Evolutionary conservation across 495 filamentous ascomycete species (phyloP).

Genomic region (Hypoxylon trugodes): DNA sequence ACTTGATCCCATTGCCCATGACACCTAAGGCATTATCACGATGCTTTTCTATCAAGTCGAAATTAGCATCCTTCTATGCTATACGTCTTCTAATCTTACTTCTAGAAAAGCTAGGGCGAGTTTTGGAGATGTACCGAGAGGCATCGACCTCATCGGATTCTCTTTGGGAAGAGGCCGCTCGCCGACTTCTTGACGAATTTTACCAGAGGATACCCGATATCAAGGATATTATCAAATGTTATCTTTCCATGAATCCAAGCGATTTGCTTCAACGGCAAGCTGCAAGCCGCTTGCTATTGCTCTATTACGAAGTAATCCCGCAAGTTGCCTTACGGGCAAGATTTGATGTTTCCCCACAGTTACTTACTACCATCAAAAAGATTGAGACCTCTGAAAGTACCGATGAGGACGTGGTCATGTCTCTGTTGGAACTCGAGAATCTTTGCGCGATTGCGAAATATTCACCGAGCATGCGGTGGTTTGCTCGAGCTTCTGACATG

Average conservation of each 20-base stretch:
- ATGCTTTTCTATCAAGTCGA: conserved; percentile 77
- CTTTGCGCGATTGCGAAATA: conserved; percentile 77
- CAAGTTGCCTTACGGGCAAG: conserved; percentile 81
- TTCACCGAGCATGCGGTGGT: conserved; percentile 86
- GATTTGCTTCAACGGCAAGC: conserved; percentile 82
- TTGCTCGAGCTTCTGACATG: conserved; percentile 58
- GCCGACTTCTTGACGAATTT: conserved; percentile 75
- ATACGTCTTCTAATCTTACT: conserved; percentile 78
- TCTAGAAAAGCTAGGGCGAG: conserved; percentile 76
- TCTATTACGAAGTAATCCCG: conserved; percentile 84
- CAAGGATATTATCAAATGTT: conserved; percentile 76
- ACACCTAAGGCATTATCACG: conserved; percentile 76
- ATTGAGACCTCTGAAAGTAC: conserved; percentile 29
- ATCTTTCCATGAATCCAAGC: conserved; percentile 67
- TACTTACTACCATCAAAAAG: conserved; percentile 68
- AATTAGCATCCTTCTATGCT: conserved; percentile 82
- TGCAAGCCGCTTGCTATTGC: conserved; percentile 72
- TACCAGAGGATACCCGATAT: conserved; percentile 78
- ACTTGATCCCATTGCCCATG: conserved; percentile 83
- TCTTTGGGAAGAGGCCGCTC: conserved; percentile 71
- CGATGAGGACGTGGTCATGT: conserved; percentile 58
- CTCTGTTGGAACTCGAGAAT: conserved; percentile 75
- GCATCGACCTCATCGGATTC: conserved; percentile 51
- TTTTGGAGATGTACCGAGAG: conserved; percentile 62
- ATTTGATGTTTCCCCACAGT: conserved; percentile 80